Conservation (phyloP, 106 monocot genomes). For the Allium cepa region DNA sequence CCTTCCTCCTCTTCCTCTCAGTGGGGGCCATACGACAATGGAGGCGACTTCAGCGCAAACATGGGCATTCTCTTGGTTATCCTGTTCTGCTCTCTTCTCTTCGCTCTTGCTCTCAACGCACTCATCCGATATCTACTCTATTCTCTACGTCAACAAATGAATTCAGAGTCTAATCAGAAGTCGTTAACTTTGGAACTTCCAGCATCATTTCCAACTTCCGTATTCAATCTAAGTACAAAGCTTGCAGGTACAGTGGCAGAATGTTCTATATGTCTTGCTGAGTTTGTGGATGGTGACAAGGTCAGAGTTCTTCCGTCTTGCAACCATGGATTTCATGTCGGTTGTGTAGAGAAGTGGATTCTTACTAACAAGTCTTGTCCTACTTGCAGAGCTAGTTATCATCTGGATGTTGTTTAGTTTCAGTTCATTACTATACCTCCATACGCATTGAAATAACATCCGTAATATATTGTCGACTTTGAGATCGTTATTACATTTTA, state of each 20-base stretch:
- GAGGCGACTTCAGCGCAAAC: conserved; percentile 16
- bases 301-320: conserved; percentile 35
- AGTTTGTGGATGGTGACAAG: conserved; percentile 38
- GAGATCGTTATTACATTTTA: too few species aligned
- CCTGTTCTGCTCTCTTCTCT: conserved; percentile 11
- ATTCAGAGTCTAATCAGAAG: neutral
- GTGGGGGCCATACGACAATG: conserved; percentile 22
- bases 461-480: too few species aligned
- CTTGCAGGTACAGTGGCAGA: conserved; percentile 12
- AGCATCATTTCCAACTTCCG: neutral
- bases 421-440: too few species aligned
- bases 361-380: conserved; percentile 30
- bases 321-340: conserved; percentile 37
- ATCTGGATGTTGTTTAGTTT: conserved; percentile 2
- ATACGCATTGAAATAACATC: too few species aligned
- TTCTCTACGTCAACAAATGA: neutral
- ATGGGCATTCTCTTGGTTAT: conserved; percentile 14
- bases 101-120: conserved; percentile 12
- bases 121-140: conserved; percentile 9
- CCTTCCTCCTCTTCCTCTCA: conserved; percentile 4
- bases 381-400: conserved; percentile 24
- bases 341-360: conserved; percentile 40
- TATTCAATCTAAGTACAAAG: conserved; percentile 2
- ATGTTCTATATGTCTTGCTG: conserved; percentile 42
- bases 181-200: neutral